phyloP scores from a whole-genome alignment of 1,284 basidiomycete species.

The Macrocybe sp. region DNA sequence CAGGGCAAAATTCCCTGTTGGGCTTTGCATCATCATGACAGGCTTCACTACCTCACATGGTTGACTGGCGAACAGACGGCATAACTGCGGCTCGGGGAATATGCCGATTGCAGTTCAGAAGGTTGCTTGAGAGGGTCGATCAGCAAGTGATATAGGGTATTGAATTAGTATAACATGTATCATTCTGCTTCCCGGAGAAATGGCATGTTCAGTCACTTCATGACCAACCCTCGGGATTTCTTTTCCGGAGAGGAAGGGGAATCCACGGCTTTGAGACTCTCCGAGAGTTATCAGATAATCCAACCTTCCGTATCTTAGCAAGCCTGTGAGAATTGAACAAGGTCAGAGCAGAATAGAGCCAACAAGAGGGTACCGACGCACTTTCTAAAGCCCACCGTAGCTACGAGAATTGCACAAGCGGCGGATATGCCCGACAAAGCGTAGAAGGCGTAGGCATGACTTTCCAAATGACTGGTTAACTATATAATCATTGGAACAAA shows the following conservation, averaged over 20 bases:
- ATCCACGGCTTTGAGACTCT: slow-evolving; percentile 41
- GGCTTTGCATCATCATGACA: too few species aligned
- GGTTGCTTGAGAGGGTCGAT: too few species aligned
- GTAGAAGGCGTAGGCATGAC: slow-evolving; percentile 64
- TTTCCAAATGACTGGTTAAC: slow-evolving; percentile 68
- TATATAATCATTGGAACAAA: slow-evolving; percentile 24
- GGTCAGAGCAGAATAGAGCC: slow-evolving; percentile 4
- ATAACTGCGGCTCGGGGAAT: too few species aligned
- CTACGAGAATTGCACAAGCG: slow-evolving; percentile 49
- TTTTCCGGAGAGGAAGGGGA: slow-evolving; percentile 51
- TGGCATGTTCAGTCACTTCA: slow-evolving; percentile 18
- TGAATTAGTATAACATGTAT: not conserved
- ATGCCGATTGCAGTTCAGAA: too few species aligned
- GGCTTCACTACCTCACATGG: too few species aligned
- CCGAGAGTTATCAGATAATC: slow-evolving; percentile 40
- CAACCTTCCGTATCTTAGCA: slow-evolving; percentile 48
- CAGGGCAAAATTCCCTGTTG: too few species aligned
- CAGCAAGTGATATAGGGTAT: not conserved
- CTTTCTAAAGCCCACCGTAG: slow-evolving; percentile 60
- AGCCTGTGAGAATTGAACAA: slow-evolving; percentile 23
- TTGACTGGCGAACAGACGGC: too few species aligned
- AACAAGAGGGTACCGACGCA: slow-evolving; percentile 21
- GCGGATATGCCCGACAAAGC: slow-evolving; percentile 54
- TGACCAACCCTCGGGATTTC: slow-evolving; percentile 49
- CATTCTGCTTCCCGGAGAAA: slow-evolving; percentile 5